phyloP scores from a whole-genome alignment of 306 rosid genomes.

The Delonix regia region DNA sequence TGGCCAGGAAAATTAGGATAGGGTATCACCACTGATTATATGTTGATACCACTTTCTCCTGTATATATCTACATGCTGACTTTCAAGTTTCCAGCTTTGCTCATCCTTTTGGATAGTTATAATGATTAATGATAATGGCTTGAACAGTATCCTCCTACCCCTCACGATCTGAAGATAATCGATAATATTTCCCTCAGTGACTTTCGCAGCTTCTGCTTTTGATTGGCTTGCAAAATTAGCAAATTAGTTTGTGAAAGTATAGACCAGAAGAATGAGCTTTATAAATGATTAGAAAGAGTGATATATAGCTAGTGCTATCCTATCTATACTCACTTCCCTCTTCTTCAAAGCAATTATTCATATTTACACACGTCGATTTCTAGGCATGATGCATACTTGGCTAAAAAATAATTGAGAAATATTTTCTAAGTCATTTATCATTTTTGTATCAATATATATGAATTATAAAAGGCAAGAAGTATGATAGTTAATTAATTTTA shows the following conservation, averaged over 20 bases:
- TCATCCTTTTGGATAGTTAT: neutral
- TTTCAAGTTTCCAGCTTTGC: neutral
- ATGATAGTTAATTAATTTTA: no score
- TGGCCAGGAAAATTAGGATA: no score
- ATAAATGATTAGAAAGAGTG: neutral
- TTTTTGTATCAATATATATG: no score
- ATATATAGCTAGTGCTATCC: neutral
- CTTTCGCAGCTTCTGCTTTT: neutral
- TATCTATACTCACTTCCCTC: neutral
- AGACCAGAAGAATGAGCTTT: neutral
- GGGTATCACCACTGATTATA: no score
- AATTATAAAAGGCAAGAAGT: no score
- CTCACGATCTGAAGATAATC: no score
- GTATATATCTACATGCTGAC: neutral
- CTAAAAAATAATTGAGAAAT: no score
- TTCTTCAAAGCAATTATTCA: neutral
- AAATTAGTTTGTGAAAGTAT: neutral
- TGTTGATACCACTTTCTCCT: neutral
- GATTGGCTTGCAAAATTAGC: neutral
- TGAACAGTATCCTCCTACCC: neutral
- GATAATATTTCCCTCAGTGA: no score
- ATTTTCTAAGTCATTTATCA: no score
- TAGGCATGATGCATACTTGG: neutral
- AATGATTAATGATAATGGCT: conserved; percentile 8
- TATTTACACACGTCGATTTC: neutral